Conservation (phyloP, 495 filamentous ascomycete genomes). For the Podospora sp. region DNA sequence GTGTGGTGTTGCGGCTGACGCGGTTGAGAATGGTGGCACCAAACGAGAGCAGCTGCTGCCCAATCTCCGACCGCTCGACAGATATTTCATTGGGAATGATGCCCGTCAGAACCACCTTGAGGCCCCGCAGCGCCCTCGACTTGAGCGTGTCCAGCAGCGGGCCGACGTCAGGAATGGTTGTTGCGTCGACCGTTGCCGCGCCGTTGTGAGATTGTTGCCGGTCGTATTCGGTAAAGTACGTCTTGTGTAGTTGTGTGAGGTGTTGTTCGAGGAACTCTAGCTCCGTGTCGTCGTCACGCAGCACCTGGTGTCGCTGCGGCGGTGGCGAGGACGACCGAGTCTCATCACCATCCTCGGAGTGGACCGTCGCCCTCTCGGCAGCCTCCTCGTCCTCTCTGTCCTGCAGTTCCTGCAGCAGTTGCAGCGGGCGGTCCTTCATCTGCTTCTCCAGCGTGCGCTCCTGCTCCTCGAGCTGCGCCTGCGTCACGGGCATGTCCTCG, state of each 20-base stretch:
- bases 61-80: constrained; percentile 74
- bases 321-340: constrained; percentile 41
- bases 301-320: constrained; percentile 68
- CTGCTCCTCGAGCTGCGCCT: constrained; percentile 78
- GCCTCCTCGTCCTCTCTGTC: constrained; percentile 77
- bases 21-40: constrained; percentile 71
- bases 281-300: constrained; percentile 83
- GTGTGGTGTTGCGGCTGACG: constrained; percentile 48
- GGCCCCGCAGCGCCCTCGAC: constrained; percentile 64
- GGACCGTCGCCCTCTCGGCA: constrained; percentile 48
- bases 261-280: constrained; percentile 72
- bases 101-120: constrained; percentile 82
- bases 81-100: constrained; percentile 81
- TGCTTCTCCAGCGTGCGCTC: constrained; percentile 85
- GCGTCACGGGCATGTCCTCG: constrained; percentile 68
- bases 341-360: constrained; percentile 39
- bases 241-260: constrained; percentile 70
- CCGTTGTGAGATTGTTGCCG: constrained; percentile 16
- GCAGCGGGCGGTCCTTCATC: constrained; percentile 80
- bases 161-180: constrained; percentile 81
- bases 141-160: constrained; percentile 80
- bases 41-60: constrained; percentile 80
- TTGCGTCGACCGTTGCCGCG: constrained; percentile 56
- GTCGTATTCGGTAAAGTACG: constrained; percentile 82
- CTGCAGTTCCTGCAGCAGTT: constrained; percentile 84